Base-by-base conservation (phyloP, 2,329 filamentous ascomycete species). In the Sclerotinia trifoliorum region DNA sequence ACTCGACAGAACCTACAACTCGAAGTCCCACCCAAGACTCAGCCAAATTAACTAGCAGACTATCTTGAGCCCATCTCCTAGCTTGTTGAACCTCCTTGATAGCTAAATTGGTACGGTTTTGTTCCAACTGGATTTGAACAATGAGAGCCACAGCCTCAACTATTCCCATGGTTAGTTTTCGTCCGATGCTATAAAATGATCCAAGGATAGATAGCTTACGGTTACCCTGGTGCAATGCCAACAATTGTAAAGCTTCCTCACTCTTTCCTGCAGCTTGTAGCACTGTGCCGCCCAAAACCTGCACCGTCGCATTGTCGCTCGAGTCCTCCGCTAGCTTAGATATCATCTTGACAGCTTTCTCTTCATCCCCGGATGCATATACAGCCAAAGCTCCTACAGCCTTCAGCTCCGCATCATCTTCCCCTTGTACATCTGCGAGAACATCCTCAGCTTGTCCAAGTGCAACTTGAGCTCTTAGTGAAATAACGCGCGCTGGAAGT, bases 11-110 rank as follows among this genome's bases (percentile, higher is more conserved):
- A 54, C 85, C 71, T 85, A 95, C 93, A 80, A 94, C 83, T 79
- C 95, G 86, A 79, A 98, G 80, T 39, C 93, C 94, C 71, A 97
- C 91, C 95, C 94, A 99, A 10, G 92, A 92, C 81, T 99, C 95
- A 10, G 94, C 94, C 73, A 99, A 81, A 80, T 99, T 98, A 72
- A 98, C 92, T 62, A 98, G 83, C 51, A 98, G 82, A 74, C 90
- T 96, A 78, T 98, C 95, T 80, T 99, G 94, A 10, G 94, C 95
- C 92, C 94, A 98, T 80, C 92, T 87, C 78, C 94, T 88, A 48
- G 95, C 95, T 48, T 90, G 88, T 64, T 88, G 83, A 49, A 96
- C 93, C 81, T 97, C 94, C 80, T 97, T 97, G 17, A 93, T 76
- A 1, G 95, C 95, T 61, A 97, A 87, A 79, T 98, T 94, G 75